Base-by-base conservation (phyloP, 2,329 filamentous ascomycete genomes). In the Trichophyton simii region DNA sequence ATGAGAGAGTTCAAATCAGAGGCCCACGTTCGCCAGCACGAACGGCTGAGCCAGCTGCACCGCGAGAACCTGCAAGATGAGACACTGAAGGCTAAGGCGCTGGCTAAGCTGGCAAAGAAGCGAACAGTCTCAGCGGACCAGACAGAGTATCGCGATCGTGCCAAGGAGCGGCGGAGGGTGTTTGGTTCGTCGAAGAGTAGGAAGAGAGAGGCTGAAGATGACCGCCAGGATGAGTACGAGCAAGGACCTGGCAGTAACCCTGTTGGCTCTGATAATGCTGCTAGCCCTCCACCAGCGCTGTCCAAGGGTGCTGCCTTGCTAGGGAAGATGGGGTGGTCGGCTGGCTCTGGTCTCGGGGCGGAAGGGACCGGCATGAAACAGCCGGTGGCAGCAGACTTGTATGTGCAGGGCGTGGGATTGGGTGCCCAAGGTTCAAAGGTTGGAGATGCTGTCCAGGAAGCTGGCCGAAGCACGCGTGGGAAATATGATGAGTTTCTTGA, bases 11-110 rank as follows among this genome's bases (percentile, higher is more conserved):
- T 86, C 66, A 81, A 81, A 60, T 76, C 76, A 0, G 73, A 77
- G 5, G 77, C 77, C 0, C 78, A 84, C 66, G 77, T 84, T 46
- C 80, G 82, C 64, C 77, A 79, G 63, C 85, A 87, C 68, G 83
- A 86, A 67, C 77, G 79, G 5, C 75, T 81, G 22, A 83, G 82
- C 65, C 75, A 82, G 60, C 73, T 83, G 31, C 84, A 87, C 66
- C 78, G 78, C 9, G 73, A 76, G 31, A 84, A 83, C 60, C 68
- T 84, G 42, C 75, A 80, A 62, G 78, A 83, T 60, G 76, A 79
- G 13, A 74, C 76, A 7, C 71, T 79, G 20, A 75, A 77, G 31
- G 67, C 67, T 2, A 74, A 71, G 64, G 77, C 73, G 6, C 68
- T 71, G 60, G 70, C 68, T 2, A 79, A 78, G 58, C 68, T 79